Conservation (phyloP, 1,284 basidiomycete genomes). For the Trichosporon asahii region DNA sequence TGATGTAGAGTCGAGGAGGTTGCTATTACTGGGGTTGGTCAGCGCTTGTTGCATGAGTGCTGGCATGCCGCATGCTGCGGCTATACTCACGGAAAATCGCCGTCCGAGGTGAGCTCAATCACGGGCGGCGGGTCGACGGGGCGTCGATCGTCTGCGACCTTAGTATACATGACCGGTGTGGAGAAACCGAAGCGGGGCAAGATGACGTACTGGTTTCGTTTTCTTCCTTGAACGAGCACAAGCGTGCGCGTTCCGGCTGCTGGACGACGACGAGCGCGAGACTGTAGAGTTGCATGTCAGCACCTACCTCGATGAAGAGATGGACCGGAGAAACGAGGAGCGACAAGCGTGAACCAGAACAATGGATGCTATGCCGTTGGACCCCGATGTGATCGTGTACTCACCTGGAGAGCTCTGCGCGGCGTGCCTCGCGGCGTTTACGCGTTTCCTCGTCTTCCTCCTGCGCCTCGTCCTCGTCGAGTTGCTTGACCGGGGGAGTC, state of each 20-base stretch:
- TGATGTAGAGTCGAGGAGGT: slow-evolving; percentile 36
- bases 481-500: slow-evolving; percentile 3
- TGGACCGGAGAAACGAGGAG: not conserved
- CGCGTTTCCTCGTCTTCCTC: slow-evolving; percentile 15
- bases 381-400: not conserved
- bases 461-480: slow-evolving; percentile 3
- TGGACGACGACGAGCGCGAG: slow-evolving; percentile 39
- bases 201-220: slow-evolving; percentile 52
- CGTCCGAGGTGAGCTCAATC: slow-evolving; percentile 36
- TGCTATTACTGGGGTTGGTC: slow-evolving; percentile 21
- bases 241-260: slow-evolving; percentile 49
- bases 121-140: slow-evolving; percentile 53
- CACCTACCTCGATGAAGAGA: not conserved
- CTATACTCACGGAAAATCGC: slow-evolving; percentile 21
- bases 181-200: not conserved
- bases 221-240: slow-evolving; percentile 54
- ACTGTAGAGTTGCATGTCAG: slow-evolving; percentile 8
- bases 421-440: slow-evolving; percentile 11
- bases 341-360: slow-evolving; percentile 3
- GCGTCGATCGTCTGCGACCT: slow-evolving; percentile 42
- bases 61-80: not conserved
- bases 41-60: not conserved
- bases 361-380: not conserved
- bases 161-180: not conserved
- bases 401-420: slow-evolving; percentile 10